Base-by-base conservation (phyloP, 257 asterid species). In the Anisodus tanguticus region DNA sequence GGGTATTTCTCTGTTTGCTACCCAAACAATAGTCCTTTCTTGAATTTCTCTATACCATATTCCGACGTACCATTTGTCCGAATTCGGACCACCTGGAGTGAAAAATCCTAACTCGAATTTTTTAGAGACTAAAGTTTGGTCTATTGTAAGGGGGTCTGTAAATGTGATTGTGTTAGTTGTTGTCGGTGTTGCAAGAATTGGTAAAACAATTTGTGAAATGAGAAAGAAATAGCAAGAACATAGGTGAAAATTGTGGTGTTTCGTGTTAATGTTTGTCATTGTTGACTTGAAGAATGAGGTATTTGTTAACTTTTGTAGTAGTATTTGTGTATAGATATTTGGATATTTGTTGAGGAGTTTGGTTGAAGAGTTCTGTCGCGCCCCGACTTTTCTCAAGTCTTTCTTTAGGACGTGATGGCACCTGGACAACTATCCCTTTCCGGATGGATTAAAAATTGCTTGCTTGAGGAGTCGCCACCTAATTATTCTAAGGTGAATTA, bases 41-140 rank as follows among this genome's bases (percentile, higher is more conserved):
- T 63, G 49, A 3, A 77, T 53, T 0, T 58, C 54, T 16, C 26
- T 62, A 76, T 85, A 88, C 90, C 90, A 88, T 47, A 85, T 85
- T 9, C 88, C 90, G 7, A 88, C 12, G 64, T 85, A 88, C n/a
- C 74, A 47, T 31, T 85, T 85, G 9, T 15, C 76, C 57, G 86
- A 67, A 60, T 81, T 87, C 4, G 64, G 47, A 60, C 80, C 85
- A 58, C 82, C 85, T 1, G 86, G 82, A 26, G 55, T 64, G 41
- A 83, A 85, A 37, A 85, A 88, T 12, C 90, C 90, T 10, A 88
- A 68, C 57, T 60, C 63, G 54, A 88, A 85, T 6, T 13, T 26
- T 0, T 66, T 51, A 1, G 90, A 88, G 2, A 83, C 82, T 43
- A 88, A 77, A 0, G 85, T 83, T 77, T 86, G 83, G 45, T 85